Percentiles rank a stretch among this genome's conserved stretches.
Conservation (phyloP, 139 green algal species). For the Chlorella vulgaris region DNA sequence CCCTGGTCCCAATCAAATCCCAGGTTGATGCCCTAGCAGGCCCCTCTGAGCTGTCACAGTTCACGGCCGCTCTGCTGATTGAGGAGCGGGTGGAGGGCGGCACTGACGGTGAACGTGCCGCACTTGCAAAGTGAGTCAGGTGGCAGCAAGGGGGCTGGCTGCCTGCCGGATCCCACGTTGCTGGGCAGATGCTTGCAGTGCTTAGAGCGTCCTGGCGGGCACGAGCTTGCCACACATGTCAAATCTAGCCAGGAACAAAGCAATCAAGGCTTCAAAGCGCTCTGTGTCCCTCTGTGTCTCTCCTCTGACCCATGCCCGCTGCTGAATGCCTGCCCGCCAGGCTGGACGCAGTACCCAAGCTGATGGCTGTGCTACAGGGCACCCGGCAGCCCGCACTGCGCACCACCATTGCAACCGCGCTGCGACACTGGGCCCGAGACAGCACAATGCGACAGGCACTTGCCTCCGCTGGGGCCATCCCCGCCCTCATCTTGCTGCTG, state of each 20-base stretch:
- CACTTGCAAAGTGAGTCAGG: constrained; percentile 4
- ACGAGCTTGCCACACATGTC: background rate
- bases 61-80: constrained; percentile 29
- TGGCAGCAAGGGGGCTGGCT: too few species aligned
- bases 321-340: background rate
- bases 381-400: constrained; percentile 29
- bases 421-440: constrained; percentile 35
- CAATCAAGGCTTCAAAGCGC: background rate
- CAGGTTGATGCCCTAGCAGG: constrained; percentile 25
- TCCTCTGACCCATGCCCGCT: background rate
- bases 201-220: background rate
- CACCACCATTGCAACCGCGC: background rate
- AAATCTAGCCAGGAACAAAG: background rate
- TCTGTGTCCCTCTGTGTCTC: background rate
- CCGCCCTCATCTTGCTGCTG: constrained; percentile 30
- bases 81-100: constrained; percentile 7
- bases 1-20: too few species aligned
- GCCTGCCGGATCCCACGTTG: background rate
- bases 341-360: constrained; percentile 1
- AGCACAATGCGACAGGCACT: background rate
- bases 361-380: constrained; percentile 29
- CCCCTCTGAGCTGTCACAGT: constrained; percentile 23
- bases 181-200: background rate
- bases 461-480: constrained; percentile 33
- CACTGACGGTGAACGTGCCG: background rate